Percentiles rank a stretch among this genome's conserved stretches.
Evolutionary conservation across 1,139 yeast species (phyloP).

Genomic region (Magnusiomyces paraingens): DNA sequence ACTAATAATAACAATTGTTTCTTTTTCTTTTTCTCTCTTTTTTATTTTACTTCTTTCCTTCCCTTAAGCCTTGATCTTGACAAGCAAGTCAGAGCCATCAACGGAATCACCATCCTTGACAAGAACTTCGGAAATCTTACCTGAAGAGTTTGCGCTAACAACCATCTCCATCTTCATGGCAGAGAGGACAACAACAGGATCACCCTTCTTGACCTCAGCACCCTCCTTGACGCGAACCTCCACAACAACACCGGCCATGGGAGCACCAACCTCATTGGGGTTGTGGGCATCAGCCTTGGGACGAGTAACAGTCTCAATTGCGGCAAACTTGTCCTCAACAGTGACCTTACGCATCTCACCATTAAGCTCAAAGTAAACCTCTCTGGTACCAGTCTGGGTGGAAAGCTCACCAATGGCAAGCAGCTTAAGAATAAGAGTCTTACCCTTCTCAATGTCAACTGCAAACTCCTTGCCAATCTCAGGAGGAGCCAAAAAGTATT

Average conservation of each 20-base stretch:
- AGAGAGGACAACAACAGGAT: constrained; percentile 85
- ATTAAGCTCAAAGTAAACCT: constrained; percentile 93
- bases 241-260: constrained; percentile 98
- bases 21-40: not conserved
- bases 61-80: constrained; percentile 36
- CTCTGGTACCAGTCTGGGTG: constrained; percentile 81
- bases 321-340: constrained; percentile 79
- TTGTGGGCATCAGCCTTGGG: constrained; percentile 84
- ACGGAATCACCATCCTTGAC: constrained; percentile 92
- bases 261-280: constrained; percentile 94
- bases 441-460: constrained; percentile 92
- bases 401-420: constrained; percentile 91
- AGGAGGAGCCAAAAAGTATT: constrained; percentile 81
- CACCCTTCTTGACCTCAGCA: constrained; percentile 89
- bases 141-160: constrained; percentile 84
- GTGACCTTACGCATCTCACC: constrained; percentile 97
- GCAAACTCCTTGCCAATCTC: constrained; percentile 80
- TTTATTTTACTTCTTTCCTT: not conserved
- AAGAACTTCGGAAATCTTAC: constrained; percentile 67
- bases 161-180: constrained; percentile 99
- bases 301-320: constrained; percentile 77
- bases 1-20: not conserved
- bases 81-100: constrained; percentile 81
- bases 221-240: constrained; percentile 90
- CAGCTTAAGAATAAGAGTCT: constrained; percentile 81